Percentiles rank a stretch among this genome's conserved stretches.
These are phyloP conservation scores for Cenococcum geophilum DNA, from an alignment of 495 filamentous ascomycete genomes.

Conservation along the genomic window DNA sequence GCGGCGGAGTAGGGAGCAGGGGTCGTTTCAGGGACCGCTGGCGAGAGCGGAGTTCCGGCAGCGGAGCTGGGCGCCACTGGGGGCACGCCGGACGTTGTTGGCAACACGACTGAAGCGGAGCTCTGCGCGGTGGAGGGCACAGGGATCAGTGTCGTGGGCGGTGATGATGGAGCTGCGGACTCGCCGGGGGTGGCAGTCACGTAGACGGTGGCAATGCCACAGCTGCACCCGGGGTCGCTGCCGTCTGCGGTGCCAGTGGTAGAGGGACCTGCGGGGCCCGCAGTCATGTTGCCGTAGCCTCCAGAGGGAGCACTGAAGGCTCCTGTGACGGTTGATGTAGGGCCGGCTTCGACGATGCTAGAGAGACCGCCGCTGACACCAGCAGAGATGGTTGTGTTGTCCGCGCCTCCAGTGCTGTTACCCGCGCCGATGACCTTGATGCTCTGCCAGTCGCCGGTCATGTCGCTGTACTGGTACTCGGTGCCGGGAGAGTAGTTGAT, in stretches of 20 bases:
- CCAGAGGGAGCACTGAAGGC: neutral
- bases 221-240: neutral
- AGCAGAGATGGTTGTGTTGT: neutral
- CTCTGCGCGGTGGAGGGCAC: too few species aligned
- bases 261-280: neutral
- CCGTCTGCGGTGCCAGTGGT: neutral
- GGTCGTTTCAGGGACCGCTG: neutral
- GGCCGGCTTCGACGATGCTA: constrained; percentile 8
- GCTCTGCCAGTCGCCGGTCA: constrained; percentile 46
- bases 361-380: constrained; percentile 12
- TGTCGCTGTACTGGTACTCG: constrained; percentile 63
- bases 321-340: neutral
- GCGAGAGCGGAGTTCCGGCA: neutral
- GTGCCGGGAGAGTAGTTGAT: constrained; percentile 63
- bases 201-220: too few species aligned
- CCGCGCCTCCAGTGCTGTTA: constrained; percentile 14
- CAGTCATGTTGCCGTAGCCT: neutral
- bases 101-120: too few species aligned
- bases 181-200: too few species aligned
- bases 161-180: too few species aligned
- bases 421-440: constrained; percentile 32
- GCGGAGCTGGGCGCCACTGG: neutral
- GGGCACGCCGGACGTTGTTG: too few species aligned
- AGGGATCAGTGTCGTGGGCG: too few species aligned
- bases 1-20: neutral